phyloP scores from a whole-genome alignment of 1,139 yeast genomes.

The Candida glucosophila region DNA sequence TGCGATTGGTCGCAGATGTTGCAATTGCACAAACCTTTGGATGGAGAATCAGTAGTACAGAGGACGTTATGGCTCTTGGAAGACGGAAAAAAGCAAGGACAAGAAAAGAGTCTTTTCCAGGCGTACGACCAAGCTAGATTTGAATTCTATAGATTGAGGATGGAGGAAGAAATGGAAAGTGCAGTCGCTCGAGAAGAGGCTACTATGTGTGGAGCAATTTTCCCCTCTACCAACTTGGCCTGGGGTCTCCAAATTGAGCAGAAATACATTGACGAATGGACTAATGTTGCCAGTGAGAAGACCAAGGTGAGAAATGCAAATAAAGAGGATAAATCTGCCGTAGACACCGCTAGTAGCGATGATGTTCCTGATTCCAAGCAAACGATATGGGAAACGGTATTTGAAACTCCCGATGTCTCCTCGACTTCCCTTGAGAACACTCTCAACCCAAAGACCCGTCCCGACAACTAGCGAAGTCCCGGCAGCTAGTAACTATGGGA shows the following conservation, averaged over 20 bases:
- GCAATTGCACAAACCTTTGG: conserved; percentile 67
- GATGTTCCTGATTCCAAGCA: conserved; percentile 13
- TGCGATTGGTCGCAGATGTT: conserved; percentile 73
- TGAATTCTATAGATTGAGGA: conserved; percentile 81
- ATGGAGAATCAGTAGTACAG: conserved; percentile 92
- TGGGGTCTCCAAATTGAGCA: conserved; percentile 69
- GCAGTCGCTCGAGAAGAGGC: conserved; percentile 80
- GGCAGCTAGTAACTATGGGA: too few relatives aligned
- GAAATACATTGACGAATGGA: conserved; percentile 64
- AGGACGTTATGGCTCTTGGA: conserved; percentile 68
- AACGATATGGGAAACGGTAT: conserved; percentile 25
- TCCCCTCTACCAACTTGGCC: conserved; percentile 51
- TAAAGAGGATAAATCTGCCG: conserved; percentile 22
- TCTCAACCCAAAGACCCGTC: too few relatives aligned
- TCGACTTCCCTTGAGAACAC: too few relatives aligned
- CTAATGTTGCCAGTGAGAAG: conserved; percentile 52
- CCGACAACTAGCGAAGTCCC: too few relatives aligned
- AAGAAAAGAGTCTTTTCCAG: conserved; percentile 25
- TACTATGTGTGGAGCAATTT: conserved; percentile 75
- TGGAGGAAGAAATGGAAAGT: conserved; percentile 71
- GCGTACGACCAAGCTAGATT: conserved; percentile 84
- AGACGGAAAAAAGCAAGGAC: conserved; percentile 17
- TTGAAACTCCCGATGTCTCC: too few relatives aligned
- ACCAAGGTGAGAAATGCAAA: conserved; percentile 43
- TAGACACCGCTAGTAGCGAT: conserved; percentile 17